A percentile compares a stretch with the other conserved stretches of the same genome.
phyloP scores from a whole-genome alignment of 768 basidiomycete genomes.

The Lactarius indigo region DNA sequence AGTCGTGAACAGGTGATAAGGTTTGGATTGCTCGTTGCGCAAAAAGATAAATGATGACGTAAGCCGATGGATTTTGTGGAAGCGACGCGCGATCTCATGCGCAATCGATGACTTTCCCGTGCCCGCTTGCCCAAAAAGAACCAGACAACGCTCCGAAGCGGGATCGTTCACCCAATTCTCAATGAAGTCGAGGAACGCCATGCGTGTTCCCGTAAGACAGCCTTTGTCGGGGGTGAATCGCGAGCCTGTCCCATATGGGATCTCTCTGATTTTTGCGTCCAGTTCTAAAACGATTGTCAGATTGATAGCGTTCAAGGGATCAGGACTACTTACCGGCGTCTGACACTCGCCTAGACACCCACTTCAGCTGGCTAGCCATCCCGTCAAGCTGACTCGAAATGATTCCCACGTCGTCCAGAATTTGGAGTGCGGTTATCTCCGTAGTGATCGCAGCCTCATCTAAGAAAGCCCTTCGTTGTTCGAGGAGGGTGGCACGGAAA shows the following conservation, averaged over 20 bases:
- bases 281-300: background rate
- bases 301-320: background rate
- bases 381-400: background rate
- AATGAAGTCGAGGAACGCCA: background rate
- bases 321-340: background rate
- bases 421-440: background rate
- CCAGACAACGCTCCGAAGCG: background rate
- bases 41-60: background rate
- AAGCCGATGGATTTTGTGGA: background rate
- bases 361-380: background rate
- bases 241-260: background rate
- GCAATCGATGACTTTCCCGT: background rate
- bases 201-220: background rate
- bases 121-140: background rate
- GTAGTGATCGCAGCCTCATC: no score
- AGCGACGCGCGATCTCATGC: background rate
- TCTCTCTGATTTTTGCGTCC: background rate
- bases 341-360: background rate
- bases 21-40: background rate
- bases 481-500: no score
- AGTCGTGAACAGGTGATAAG: slow-evolving; percentile 1
- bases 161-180: background rate
- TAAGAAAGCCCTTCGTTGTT: no score
- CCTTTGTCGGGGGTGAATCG: background rate
- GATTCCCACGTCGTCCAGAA: background rate